These are phyloP conservation scores for Naganishia albida DNA, from an alignment of 1,284 basidiomycete genomes.

Conservation along the genomic window DNA sequence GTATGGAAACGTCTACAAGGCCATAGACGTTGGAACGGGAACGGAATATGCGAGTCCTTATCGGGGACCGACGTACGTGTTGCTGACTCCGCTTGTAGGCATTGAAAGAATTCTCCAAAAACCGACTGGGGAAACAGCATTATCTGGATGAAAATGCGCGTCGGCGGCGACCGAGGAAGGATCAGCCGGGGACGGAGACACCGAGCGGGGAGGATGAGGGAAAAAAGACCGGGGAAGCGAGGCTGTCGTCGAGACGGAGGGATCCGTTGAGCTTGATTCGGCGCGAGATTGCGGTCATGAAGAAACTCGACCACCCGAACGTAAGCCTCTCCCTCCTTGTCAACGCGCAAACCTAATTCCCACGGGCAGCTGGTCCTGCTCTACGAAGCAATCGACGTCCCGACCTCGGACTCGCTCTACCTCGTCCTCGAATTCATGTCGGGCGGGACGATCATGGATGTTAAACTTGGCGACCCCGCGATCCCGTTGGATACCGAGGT, in stretches of 20 bases:
- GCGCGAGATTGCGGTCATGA: conserved; percentile 56
- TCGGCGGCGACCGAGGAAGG: conserved; percentile 2
- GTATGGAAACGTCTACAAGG: conserved; percentile 53
- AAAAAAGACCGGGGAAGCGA: conserved; percentile 34
- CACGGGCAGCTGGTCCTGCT: conserved; percentile 57
- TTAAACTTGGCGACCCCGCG: conserved; percentile 47
- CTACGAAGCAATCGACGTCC: conserved; percentile 61
- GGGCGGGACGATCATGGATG: conserved; percentile 58
- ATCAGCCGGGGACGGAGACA: not conserved
- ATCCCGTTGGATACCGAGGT: conserved; percentile 47
- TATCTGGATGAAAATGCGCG: conserved; percentile 5
- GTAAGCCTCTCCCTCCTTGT: conserved; percentile 37
- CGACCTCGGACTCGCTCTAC: conserved; percentile 58
- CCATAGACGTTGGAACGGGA: conserved; percentile 51
- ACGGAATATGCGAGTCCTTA: conserved; percentile 47
- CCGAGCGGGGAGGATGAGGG: not conserved
- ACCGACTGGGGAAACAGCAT: conserved; percentile 43
- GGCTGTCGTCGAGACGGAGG: conserved; percentile 44
- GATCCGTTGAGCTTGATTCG: conserved; percentile 53
- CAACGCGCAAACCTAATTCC: conserved; percentile 34
- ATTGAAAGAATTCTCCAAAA: conserved; percentile 55
- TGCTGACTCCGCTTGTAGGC: conserved; percentile 40
- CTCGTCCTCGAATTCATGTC: conserved; percentile 59
- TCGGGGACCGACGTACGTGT: not conserved
- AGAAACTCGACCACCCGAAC: conserved; percentile 55